phyloP scores from a whole-genome alignment of 495 filamentous ascomycete genomes.

The Talaromyces ruber region DNA sequence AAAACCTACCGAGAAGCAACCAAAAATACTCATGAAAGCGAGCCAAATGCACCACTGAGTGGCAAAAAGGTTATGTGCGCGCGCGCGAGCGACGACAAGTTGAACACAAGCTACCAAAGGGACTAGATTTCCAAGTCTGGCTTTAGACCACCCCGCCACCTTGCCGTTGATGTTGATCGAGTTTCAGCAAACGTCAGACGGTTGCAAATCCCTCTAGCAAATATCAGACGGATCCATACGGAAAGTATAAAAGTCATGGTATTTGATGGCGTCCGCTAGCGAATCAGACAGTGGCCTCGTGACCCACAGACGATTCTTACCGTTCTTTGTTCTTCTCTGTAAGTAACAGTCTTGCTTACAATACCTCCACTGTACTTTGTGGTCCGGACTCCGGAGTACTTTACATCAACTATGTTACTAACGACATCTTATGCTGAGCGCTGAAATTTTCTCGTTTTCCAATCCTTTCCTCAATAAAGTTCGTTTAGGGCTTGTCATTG shows the following conservation, averaged over 20 bases:
- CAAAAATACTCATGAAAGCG: no score
- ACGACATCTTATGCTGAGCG: not conserved
- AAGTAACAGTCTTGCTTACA: not conserved
- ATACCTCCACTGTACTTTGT: not conserved
- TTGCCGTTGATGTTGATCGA: no score
- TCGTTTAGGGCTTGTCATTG: not conserved
- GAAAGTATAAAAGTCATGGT: not conserved
- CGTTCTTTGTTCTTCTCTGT: not conserved
- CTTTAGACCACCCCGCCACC: no score
- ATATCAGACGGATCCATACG: not conserved
- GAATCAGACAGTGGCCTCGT: not conserved
- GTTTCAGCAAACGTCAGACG: no score
- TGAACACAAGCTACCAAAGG: no score
- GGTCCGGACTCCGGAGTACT: slow-evolving; percentile 1
- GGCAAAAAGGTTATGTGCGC: no score
- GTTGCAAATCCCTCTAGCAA: no score
- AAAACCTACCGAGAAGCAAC: no score
- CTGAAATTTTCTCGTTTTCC: not conserved
- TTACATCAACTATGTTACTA: not conserved
- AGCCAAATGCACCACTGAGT: no score
- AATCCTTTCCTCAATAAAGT: not conserved
- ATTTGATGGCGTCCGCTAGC: not conserved
- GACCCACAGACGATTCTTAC: not conserved
- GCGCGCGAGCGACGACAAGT: no score
- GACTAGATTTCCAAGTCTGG: no score